A percentile compares a stretch with the other conserved stretches of the same genome.
Evolutionary conservation across 371 early-diverging fungal genomes (phyloP).

Genomic region (Apophysomyces trapeziformis): DNA sequence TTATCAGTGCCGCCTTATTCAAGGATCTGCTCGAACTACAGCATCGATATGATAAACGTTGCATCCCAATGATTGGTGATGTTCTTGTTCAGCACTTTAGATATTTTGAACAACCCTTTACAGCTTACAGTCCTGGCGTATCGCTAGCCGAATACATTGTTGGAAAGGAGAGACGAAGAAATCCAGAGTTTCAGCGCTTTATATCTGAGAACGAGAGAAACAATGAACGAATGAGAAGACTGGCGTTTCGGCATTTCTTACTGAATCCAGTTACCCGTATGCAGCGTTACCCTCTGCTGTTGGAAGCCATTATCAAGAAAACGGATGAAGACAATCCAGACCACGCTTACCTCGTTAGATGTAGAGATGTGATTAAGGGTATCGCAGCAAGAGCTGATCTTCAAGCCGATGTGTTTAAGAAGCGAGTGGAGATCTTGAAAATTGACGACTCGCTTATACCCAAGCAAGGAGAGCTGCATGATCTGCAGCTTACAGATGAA

Average conservation of each 20-base stretch:
- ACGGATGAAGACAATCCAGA: constrained; percentile 88
- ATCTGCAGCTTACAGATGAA: constrained; percentile 73
- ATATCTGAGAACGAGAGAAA: constrained; percentile 63
- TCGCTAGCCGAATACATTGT: constrained; percentile 82
- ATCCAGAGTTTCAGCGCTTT: constrained; percentile 74
- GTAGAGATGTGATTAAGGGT: constrained; percentile 58
- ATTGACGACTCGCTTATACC: constrained; percentile 50
- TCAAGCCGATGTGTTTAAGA: constrained; percentile 28
- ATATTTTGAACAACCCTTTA: constrained; percentile 78
- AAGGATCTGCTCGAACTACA: constrained; percentile 65
- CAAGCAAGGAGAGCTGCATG: constrained; percentile 59
- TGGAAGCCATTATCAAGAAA: constrained; percentile 83
- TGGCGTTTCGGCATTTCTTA: constrained; percentile 62
- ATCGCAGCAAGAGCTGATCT: constrained; percentile 48
- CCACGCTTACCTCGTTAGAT: constrained; percentile 73
- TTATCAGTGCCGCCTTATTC: constrained; percentile 75
- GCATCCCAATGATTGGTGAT: constrained; percentile 87
- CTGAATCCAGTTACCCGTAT: constrained; percentile 83
- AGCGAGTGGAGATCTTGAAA: constrained; percentile 37
- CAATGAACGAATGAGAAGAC: constrained; percentile 64
- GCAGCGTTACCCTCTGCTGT: constrained; percentile 88
- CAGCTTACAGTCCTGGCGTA: constrained; percentile 89
- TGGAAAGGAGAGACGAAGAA: constrained; percentile 71
- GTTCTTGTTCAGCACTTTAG: constrained; percentile 77
- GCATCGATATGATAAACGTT: constrained; percentile 64